Evolutionary conservation across 1,139 yeast genomes (phyloP).

Genomic region (Saccharomyces hybrid): DNA sequence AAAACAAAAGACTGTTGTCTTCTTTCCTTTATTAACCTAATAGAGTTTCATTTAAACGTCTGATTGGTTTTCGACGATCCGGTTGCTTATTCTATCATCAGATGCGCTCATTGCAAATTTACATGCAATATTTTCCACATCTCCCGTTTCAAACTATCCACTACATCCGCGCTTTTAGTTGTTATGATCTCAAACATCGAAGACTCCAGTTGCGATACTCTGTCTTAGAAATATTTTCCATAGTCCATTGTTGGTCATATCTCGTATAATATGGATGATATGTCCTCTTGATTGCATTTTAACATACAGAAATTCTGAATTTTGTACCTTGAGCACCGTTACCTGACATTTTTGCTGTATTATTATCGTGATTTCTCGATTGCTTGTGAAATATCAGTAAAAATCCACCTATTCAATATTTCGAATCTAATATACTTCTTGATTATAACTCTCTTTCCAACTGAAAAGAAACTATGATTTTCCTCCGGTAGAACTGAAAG

Average conservation of each 20-base stretch:
- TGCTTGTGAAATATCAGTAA: neutral
- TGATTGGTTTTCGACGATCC: too few species aligned
- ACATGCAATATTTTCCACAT: too few species aligned
- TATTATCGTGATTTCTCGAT: slow-evolving; percentile 5
- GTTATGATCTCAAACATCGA: too few species aligned
- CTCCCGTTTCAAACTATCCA: too few species aligned
- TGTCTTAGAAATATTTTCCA: neutral
- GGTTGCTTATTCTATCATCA: too few species aligned
- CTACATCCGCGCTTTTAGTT: too few species aligned
- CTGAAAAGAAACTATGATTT: neutral
- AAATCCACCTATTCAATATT: neutral
- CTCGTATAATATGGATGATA: neutral
- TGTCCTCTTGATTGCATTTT: neutral
- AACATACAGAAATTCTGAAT: slow-evolving; percentile 97
- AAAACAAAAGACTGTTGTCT: too few species aligned
- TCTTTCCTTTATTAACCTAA: too few species aligned
- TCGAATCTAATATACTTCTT: neutral
- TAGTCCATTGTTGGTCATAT: neutral
- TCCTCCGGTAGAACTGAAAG: neutral
- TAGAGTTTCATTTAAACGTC: too few species aligned
- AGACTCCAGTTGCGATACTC: neutral
- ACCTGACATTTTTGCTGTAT: slow-evolving; percentile 55
- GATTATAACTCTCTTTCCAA: slow-evolving; percentile 1
- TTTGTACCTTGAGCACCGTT: slow-evolving; percentile 99
- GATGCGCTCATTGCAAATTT: too few species aligned